Percentiles rank a stretch among this genome's conserved stretches.
phyloP scores from a whole-genome alignment of 192 early-diverging fungal genomes.

The Allomyces arbusculus region DNA sequence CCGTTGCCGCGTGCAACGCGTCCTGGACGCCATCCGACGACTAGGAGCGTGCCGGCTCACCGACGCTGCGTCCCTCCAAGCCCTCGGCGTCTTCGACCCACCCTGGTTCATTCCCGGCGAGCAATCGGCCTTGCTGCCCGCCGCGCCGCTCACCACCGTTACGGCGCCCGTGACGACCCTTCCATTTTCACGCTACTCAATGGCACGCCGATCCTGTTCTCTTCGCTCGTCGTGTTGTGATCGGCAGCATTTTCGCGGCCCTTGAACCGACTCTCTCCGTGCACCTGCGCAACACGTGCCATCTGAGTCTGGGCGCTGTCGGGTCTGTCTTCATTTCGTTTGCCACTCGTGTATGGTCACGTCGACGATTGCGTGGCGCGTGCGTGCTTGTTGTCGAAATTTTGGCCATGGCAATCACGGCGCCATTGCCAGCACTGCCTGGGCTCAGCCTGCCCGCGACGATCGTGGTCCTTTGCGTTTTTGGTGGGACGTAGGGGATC shows the following conservation, averaged over 20 bases:
- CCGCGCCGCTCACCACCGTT: too few species aligned
- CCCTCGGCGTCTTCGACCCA: not conserved
- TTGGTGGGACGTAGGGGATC: not conserved
- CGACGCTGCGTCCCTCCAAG: too few species aligned
- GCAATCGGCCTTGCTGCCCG: not conserved
- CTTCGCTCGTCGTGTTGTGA: not conserved
- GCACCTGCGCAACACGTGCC: not conserved
- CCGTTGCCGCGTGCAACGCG: too few species aligned
- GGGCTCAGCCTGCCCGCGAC: not conserved
- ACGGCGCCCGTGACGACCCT: too few species aligned
- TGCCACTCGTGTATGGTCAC: not conserved
- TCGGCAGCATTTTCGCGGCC: not conserved
- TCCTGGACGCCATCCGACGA: too few species aligned
- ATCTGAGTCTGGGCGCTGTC: not conserved
- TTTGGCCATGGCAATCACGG: not conserved
- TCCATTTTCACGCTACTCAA: not conserved
- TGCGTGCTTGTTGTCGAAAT: not conserved
- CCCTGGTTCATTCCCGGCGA: not conserved
- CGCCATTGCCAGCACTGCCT: not conserved
- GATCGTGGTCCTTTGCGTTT: not conserved
- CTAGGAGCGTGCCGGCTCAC: too few species aligned
- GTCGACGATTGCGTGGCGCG: not conserved
- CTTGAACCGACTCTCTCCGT: not conserved
- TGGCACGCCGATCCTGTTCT: not conserved
- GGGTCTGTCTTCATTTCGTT: not conserved